phyloP scores from a whole-genome alignment of 2,329 filamentous ascomycete genomes.

The Fusarium sp. region DNA sequence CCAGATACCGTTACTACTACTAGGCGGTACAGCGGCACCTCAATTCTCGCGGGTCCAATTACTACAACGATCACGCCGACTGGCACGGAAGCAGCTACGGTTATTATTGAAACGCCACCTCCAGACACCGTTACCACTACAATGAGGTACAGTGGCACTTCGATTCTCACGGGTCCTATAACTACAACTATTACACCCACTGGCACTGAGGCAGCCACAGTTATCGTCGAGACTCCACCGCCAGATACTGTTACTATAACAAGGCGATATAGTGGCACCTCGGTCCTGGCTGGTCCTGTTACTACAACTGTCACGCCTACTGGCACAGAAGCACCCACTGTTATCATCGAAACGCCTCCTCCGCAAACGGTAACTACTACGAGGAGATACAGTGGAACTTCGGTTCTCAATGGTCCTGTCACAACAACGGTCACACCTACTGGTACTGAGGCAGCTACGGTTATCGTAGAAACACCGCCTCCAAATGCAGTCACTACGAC shows the following conservation, averaged over 20 bases:
- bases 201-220: not conserved
- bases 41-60: not conserved
- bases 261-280: conserved; percentile 9
- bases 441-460: not conserved
- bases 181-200: conserved; percentile 5
- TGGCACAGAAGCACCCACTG: not conserved
- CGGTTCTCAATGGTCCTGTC: not conserved
- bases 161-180: not conserved
- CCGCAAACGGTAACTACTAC: not conserved
- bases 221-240: conserved; percentile 6
- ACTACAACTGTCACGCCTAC: conserved; percentile 4
- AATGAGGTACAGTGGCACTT: conserved; percentile 2
- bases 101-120: not conserved
- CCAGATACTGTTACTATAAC: conserved; percentile 2
- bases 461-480: not conserved
- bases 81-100: not conserved
- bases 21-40: conserved; percentile 3
- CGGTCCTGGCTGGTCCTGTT: not conserved
- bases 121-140: conserved; percentile 8
- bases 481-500: conserved; percentile 9
- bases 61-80: conserved; percentile 5
- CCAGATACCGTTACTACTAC: conserved; percentile 7
- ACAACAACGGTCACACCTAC: conserved; percentile 6
- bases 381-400: conserved; percentile 9
- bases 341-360: conserved; percentile 6